Evolutionary conservation across 108 stramenopile species (phyloP).

Genomic region (Cylindrotheca fusiformis): DNA sequence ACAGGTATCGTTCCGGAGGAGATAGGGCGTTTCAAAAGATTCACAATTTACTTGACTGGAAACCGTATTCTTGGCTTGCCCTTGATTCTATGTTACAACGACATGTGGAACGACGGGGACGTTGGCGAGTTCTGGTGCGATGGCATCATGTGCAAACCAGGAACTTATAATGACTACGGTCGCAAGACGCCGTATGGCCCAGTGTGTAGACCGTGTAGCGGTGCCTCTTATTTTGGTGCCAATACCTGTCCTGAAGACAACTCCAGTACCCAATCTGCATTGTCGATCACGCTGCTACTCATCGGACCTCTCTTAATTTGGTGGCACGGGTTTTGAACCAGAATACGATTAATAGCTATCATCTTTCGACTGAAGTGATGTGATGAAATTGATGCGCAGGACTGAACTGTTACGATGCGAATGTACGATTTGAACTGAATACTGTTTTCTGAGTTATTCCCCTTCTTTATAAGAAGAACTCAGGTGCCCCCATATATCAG

Average conservation of each 20-base stretch:
- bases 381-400: no score
- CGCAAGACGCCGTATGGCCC: conserved; percentile 27
- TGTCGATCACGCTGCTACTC: no score
- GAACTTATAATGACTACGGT: conserved; percentile 53
- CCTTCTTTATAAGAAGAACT: no score
- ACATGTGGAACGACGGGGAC: conserved; percentile 55
- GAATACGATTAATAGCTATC: no score
- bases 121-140: conserved; percentile 55
- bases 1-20: conserved; percentile 18
- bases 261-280: no score
- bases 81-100: conserved; percentile 29
- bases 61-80: conserved; percentile 37
- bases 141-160: conserved; percentile 65
- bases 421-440: no score
- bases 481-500: no score
- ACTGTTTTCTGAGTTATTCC: no score
- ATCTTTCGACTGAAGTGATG: no score
- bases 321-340: no score
- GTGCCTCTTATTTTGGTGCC: conserved; percentile 26
- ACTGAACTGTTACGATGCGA: no score
- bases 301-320: no score
- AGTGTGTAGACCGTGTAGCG: conserved; percentile 24
- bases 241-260: conserved; percentile 3
- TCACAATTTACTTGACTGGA: conserved; percentile 44
- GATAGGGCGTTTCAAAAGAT: conserved; percentile 42